A percentile compares a stretch with the other conserved stretches of the same genome.
Evolutionary conservation across 176 grass and related monocot species (phyloP).

Genomic region (Paspalum vaginatum): DNA sequence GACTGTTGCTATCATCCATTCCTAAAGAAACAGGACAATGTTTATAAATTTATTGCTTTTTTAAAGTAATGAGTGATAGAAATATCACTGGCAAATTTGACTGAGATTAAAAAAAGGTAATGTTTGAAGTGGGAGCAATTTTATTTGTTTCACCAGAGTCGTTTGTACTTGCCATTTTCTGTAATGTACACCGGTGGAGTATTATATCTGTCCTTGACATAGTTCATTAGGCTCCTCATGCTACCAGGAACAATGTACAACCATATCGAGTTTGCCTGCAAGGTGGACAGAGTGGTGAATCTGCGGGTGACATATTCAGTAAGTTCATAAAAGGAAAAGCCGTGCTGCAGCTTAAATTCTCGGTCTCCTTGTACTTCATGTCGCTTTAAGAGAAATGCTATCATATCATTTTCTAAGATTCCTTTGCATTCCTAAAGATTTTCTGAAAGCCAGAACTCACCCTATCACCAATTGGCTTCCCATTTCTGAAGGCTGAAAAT

Average conservation of each 20-base stretch:
- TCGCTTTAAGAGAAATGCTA: neutral
- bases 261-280: slow-evolving; percentile 71
- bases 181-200: slow-evolving; percentile 82
- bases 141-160: neutral
- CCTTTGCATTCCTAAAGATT: neutral
- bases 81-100: neutral
- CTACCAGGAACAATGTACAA: slow-evolving; percentile 86
- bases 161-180: slow-evolving; percentile 62
- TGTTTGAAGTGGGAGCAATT: neutral
- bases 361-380: neutral
- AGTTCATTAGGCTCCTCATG: slow-evolving; percentile 90
- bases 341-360: neutral
- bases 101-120: neutral
- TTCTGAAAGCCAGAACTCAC: slow-evolving; percentile 21
- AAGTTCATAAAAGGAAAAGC: neutral
- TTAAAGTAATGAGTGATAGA: neutral
- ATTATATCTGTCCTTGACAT: slow-evolving; percentile 77
- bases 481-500: slow-evolving; percentile 65
- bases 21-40: slow-evolving; percentile 36
- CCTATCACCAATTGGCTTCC: slow-evolving; percentile 64
- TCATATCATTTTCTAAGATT: neutral
- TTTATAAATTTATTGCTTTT: neutral
- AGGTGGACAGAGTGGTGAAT: slow-evolving; percentile 4
- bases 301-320: neutral
- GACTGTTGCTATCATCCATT: slow-evolving; percentile 76